These are phyloP conservation scores for Hortiboletus campestris DNA, from an alignment of 768 basidiomycete genomes.

Conservation along the genomic window DNA sequence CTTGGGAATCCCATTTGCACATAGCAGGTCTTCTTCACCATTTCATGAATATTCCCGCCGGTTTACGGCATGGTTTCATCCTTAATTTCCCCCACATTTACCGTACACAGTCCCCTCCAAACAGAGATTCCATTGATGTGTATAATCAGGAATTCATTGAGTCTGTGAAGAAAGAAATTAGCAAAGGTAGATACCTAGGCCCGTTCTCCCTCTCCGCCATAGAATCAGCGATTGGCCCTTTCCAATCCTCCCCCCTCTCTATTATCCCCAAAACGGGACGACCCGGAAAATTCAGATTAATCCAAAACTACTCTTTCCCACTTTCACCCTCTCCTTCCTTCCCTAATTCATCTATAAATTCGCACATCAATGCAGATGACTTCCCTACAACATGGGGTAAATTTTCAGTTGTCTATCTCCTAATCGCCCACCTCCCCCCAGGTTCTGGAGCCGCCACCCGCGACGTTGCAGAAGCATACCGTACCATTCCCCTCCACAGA, in stretches of 20 bases:
- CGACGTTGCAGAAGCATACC: not conserved
- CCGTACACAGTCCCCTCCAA: not conserved
- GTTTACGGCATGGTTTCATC: not conserved
- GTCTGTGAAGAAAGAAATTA: too few relatives aligned
- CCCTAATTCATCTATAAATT: not conserved
- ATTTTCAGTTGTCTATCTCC: not conserved
- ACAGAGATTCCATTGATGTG: not conserved
- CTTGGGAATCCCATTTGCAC: too few relatives aligned
- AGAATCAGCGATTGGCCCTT: not conserved
- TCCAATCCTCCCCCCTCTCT: not conserved
- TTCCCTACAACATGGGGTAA: not conserved
- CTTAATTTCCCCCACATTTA: not conserved
- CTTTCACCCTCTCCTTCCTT: rapidly evolving
- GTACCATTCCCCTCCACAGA: not conserved
- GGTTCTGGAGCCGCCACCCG: not conserved
- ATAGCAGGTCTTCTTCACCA: too few relatives aligned
- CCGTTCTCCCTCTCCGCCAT: too few relatives aligned
- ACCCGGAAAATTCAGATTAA: not conserved
- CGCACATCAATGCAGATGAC: rapidly evolving
- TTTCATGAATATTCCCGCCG: too few relatives aligned
- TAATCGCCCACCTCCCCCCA: not conserved
- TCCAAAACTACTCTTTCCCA: not conserved
- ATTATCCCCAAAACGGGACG: not conserved
- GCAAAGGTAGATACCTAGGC: not conserved
- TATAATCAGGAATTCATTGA: not conserved